These are phyloP conservation scores for Chalciporus sp. DNA, from an alignment of 1,284 basidiomycete species.

Conservation along the genomic window DNA sequence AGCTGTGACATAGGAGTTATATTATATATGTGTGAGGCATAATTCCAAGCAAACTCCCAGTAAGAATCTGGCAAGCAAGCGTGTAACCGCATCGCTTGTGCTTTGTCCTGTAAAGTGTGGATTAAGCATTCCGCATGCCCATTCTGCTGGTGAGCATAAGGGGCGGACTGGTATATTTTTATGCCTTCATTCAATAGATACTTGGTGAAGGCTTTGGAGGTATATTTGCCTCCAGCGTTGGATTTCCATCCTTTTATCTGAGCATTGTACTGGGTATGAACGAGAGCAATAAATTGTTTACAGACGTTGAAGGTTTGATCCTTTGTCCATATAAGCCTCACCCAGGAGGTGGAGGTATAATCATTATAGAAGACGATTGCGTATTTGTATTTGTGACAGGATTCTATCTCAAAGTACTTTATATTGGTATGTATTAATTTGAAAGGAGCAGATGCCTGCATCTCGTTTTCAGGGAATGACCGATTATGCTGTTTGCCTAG, in stretches of 20 bases:
- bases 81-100: not conserved
- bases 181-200: not conserved
- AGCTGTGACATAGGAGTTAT: not conserved
- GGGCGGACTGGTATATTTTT: not conserved
- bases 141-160: not conserved
- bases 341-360: not conserved
- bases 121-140: not conserved
- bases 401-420: not conserved
- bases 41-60: not conserved
- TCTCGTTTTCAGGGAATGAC: not conserved
- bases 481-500: not conserved
- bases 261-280: not conserved
- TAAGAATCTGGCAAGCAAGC: not conserved
- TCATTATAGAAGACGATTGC: not conserved
- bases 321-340: not conserved
- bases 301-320: not conserved
- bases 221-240: not conserved
- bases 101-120: not conserved
- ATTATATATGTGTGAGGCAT: not conserved
- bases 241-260: not conserved
- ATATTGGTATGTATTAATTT: not conserved
- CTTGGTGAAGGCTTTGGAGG: not conserved
- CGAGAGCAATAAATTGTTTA: not conserved
- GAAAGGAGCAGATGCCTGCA: not conserved
- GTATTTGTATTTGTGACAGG: not conserved